Conservation (phyloP, 176 grass and related monocot genomes). For the Lolium perenne region DNA sequence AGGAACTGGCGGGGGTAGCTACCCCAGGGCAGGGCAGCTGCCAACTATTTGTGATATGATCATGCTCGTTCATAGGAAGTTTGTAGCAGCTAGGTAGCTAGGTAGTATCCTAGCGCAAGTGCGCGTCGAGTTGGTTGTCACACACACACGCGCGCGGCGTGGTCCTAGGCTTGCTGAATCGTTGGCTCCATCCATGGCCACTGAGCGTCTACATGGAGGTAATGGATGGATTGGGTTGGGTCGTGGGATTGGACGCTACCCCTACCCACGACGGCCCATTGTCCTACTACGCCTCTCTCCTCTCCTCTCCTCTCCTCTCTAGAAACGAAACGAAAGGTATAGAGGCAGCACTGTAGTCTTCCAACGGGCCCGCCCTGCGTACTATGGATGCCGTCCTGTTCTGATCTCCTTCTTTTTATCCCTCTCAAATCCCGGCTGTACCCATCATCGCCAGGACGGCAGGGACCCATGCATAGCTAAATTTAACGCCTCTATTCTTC, state of each 20-base stretch:
- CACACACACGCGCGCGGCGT: neutral
- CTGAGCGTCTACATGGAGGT: slow-evolving; percentile 37
- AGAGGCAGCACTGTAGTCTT: slow-evolving; percentile 28
- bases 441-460: slow-evolving; percentile 44
- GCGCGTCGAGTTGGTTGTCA: slow-evolving; percentile 55
- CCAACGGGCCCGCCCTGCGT: slow-evolving; percentile 38
- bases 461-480: slow-evolving; percentile 7
- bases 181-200: slow-evolving; percentile 39
- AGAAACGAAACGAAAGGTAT: slow-evolving; percentile 20
- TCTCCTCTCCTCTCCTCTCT: neutral
- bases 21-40: neutral
- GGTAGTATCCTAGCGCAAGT: slow-evolving; percentile 38
- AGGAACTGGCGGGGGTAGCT: neutral
- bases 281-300: slow-evolving; percentile 41
- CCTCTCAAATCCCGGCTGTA: slow-evolving; percentile 63
- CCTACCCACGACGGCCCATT: slow-evolving; percentile 51
- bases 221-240: slow-evolving; percentile 19
- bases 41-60: slow-evolving; percentile 19
- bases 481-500: slow-evolving; percentile 21
- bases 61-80: neutral
- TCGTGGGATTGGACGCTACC: slow-evolving; percentile 46
- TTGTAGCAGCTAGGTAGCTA: slow-evolving; percentile 4
- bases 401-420: slow-evolving; percentile 39
- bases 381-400: slow-evolving; percentile 23
- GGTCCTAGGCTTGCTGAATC: slow-evolving; percentile 21